Evolutionary conservation across 805 yeast species (phyloP), one percentile per base, ranked within the genome.

Genomic region (Metschnikowia santaceciliae): DNA sequence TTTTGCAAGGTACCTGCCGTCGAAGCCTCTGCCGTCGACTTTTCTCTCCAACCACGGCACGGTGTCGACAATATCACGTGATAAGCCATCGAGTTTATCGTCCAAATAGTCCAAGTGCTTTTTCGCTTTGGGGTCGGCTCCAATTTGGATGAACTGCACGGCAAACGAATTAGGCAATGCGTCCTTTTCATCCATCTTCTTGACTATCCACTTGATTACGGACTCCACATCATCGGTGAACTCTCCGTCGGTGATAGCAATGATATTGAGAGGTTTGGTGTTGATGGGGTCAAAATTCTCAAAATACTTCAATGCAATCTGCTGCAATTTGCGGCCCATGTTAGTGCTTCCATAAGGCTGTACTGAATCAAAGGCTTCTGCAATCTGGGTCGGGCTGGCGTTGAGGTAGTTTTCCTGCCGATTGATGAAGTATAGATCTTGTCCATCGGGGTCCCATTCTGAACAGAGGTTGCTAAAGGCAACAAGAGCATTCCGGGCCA

Each of bases 371-470:
- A 56, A 56, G 0, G 56, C 58, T 3, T 42, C 46, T 1, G 47
- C 51, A 14, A 56, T 56, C 23, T 50, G 50, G 17, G 49, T 38
- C 2, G 58, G 59, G 11, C 50, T 36, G 5, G 53, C 52, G 3
- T 50, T 52, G 26, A 48, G 26, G 20, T 50, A 42, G 3, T 46
- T 42, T 19, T 49, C 43, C 17, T 41, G 20, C 6, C 45, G 32
- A 35, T 56, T 56, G 36, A 56, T 47, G 40, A 56, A 56, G 19
- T 47, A 56, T 11, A 56, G 39, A 38, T 56, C 58, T 50, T 56
- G 59, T 26, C 59, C 58, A 26, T 56, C 53, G n/a, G 49, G 48
- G 39, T 54, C 59, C 59, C 59, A 56, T 30, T 54, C 56, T 6
- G 54, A 26, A 32, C 59, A 56, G 20, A 54, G 49, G 32, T 20